A percentile compares a stretch with the other conserved stretches of the same genome.
These are phyloP conservation scores for Sanghuangporus weigelae DNA, from an alignment of 1,284 basidiomycete species.

Conservation along the genomic window DNA sequence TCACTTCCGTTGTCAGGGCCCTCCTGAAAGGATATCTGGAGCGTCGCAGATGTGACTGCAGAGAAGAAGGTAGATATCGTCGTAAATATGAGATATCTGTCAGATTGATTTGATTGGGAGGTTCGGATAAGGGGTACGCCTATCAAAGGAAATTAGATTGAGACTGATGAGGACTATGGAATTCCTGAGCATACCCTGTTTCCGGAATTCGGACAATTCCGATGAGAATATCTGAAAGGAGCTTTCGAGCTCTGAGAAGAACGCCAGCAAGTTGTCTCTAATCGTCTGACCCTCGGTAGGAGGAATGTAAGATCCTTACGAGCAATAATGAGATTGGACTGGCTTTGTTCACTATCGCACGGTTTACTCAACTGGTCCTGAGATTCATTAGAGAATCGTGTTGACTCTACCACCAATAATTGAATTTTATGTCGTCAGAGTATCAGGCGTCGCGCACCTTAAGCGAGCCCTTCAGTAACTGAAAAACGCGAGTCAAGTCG, in stretches of 20 bases:
- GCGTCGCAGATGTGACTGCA: conserved; percentile 2
- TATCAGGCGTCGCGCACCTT: not conserved
- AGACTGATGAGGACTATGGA: conserved; percentile 23
- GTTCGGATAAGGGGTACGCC: conserved; percentile 23
- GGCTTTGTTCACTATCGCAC: not conserved
- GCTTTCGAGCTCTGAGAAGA: not conserved
- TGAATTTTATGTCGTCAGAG: not conserved
- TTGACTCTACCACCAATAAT: not conserved
- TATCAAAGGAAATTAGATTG: conserved; percentile 23
- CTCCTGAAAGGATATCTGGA: conserved; percentile 3
- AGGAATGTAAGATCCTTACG: not conserved
- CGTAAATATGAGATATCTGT: conserved; percentile 19
- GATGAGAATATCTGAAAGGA: not conserved
- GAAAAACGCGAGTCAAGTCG: not conserved
- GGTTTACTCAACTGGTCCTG: not conserved
- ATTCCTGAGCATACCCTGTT: not conserved
- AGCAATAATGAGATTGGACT: not conserved
- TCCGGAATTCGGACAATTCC: conserved; percentile 2
- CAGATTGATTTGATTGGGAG: conserved; percentile 17
- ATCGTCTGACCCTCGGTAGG: not conserved
- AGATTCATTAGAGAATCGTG: not conserved
- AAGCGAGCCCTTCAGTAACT: not conserved
- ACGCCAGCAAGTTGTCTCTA: not conserved
- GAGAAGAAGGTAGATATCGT: conserved; percentile 26
- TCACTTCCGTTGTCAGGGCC: not conserved